Evolutionary conservation across 768 basidiomycete species (phyloP).

Genomic region (Lentinula boryana): DNA sequence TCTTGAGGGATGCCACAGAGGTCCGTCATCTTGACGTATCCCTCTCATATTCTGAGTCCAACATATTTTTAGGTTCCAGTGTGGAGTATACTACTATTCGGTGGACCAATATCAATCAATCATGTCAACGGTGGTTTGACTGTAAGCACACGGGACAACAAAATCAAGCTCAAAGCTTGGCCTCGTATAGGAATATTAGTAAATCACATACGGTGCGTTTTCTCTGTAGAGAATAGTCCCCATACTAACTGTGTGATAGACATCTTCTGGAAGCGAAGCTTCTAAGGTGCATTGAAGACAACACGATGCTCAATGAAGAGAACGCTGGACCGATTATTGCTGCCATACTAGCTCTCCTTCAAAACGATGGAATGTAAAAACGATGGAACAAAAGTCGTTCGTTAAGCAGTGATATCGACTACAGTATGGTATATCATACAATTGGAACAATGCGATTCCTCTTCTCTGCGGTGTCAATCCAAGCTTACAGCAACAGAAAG

Average conservation of each 20-base stretch:
- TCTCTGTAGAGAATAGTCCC: background rate
- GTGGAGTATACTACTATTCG: constrained; percentile 82
- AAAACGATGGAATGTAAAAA: constrained; percentile 13
- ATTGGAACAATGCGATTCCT: background rate
- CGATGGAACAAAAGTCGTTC: background rate
- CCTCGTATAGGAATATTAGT: constrained; percentile 89
- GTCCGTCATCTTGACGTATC: constrained; percentile 29
- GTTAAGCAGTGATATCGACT: too few species aligned
- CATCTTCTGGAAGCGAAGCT: constrained; percentile 61
- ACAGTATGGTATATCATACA: too few species aligned
- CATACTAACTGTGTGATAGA: constrained; percentile 25
- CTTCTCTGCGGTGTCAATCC: background rate
- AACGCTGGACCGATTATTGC: constrained; percentile 39
- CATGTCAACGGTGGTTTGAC: constrained; percentile 76
- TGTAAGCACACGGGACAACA: constrained; percentile 45
- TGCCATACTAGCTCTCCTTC: constrained; percentile 18
- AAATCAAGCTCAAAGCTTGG: constrained; percentile 69
- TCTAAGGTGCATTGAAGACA: constrained; percentile 50
- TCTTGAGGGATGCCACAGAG: constrained; percentile 83
- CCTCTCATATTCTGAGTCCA: background rate
- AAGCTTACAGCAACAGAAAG: background rate
- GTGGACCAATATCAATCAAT: constrained; percentile 72
- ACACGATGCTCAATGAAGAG: constrained; percentile 31
- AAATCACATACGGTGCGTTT: constrained; percentile 70
- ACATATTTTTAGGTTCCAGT: constrained; percentile 58